These are phyloP conservation scores for Pseudogymnoascus sp. DNA, from an alignment of 2,329 filamentous ascomycete species.

Conservation along the genomic window DNA sequence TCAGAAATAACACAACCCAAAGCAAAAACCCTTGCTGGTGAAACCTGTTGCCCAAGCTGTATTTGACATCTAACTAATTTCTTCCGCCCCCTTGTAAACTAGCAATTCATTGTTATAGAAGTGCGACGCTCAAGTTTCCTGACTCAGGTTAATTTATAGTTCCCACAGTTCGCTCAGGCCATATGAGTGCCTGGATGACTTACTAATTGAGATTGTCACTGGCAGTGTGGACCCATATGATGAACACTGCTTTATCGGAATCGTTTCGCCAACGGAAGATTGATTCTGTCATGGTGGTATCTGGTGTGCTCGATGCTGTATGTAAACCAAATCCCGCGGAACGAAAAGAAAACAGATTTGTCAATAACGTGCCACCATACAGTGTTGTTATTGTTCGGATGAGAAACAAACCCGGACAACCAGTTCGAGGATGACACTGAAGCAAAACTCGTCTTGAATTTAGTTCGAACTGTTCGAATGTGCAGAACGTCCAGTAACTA, in stretches of 20 bases:
- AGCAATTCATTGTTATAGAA: not conserved
- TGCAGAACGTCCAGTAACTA: not conserved
- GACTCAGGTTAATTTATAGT: not conserved
- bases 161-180: not conserved
- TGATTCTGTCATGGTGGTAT: not conserved
- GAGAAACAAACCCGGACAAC: not conserved
- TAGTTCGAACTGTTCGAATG: not conserved
- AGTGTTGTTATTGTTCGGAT: not conserved
- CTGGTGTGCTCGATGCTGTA: not conserved
- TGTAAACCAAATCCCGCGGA: not conserved
- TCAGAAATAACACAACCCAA: not conserved
- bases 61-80: not conserved
- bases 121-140: not conserved
- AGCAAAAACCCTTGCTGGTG: not conserved
- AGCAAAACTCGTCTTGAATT: not conserved
- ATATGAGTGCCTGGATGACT: not conserved
- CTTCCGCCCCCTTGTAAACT: not conserved
- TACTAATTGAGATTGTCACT: not conserved
- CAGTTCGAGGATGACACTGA: not conserved
- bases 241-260: not conserved
- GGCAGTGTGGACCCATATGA: not conserved
- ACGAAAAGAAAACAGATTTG: not conserved
- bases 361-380: not conserved
- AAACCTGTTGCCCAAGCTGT: not conserved
- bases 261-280: too few relatives aligned